Evolutionary conservation across 352 stramenopile species (phyloP), one percentile per base, ranked within the genome.

Genomic region (Aphanomyces invadans): DNA sequence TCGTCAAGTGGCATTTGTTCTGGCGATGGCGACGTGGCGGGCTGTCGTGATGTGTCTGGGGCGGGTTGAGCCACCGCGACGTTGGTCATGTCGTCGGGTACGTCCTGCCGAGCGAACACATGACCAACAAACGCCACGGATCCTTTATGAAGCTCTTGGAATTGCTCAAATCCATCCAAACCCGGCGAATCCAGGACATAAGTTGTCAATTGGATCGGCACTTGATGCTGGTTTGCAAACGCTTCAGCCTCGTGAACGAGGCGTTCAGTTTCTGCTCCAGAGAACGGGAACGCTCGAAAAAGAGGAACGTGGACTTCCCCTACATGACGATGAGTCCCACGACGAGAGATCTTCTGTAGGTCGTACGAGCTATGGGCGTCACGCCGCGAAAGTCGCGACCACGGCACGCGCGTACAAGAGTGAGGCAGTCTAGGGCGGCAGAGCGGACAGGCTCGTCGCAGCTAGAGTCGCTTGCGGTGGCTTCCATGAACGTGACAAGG

Each of bases 251-350:
- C n/a, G 10, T 45, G 17, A 2, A 49, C 36, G n/a, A 64, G 36
- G 17, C 25, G 33, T 5, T 9, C 5, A 17, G 28, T 10, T 31
- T 64, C 55, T 21, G 36, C 21, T 0, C 21, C 0, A 3, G 32
- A 17, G 25, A 64, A 64, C 19, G 55, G 55, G 28, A 64, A 64
- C 15, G 21, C 23, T 2, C 55, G 55, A 64, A 64, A 64, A 3
- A 64, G 55, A 4, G 55, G 55, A 32, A 64, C 39, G 25, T 64
- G 55, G 38, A 38, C 55, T 49, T 64, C 55, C 2, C 45, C 55
- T 62, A 62, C 5, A 1, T 17, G 25, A 29, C 19, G 48, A 55
- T 55, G 19, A 55, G 25, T 26, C 12, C 48, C 48, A 17, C 15
- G 15, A 55, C 15, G 12, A 26, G n/a, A n/a, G n/a, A n/a, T n/a